Conservation (phyloP, 768 basidiomycete genomes). For the Psilocybe cyanescens region DNA sequence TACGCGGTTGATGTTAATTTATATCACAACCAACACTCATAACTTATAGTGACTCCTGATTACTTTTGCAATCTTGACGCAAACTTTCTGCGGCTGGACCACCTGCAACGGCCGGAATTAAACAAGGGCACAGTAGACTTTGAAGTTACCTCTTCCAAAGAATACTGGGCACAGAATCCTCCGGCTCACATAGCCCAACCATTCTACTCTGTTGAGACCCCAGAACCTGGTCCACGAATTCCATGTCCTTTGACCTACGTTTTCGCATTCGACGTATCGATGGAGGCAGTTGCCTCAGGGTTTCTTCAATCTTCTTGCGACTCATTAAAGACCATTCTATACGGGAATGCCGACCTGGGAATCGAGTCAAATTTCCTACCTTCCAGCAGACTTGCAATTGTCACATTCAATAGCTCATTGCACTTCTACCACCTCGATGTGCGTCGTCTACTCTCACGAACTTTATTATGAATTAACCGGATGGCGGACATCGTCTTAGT, state of each 20-base stretch:
- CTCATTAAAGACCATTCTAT: slow-evolving; percentile 65
- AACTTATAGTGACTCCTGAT: slow-evolving; percentile 63
- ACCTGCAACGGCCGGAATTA: slow-evolving; percentile 82
- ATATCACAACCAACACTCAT: slow-evolving; percentile 13
- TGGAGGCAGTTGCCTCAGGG: slow-evolving; percentile 67
- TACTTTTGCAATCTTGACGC: slow-evolving; percentile 88
- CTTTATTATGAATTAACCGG: slow-evolving; percentile 16
- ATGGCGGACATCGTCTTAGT: slow-evolving; percentile 37
- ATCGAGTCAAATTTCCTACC: slow-evolving; percentile 39
- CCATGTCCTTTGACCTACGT: slow-evolving; percentile 76
- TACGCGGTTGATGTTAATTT: slow-evolving; percentile 37
- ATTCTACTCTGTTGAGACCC: slow-evolving; percentile 56
- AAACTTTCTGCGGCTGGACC: slow-evolving; percentile 78
- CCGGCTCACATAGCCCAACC: slow-evolving; percentile 54
- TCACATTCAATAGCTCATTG: slow-evolving; percentile 80
- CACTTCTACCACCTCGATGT: slow-evolving; percentile 93
- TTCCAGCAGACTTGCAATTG: slow-evolving; percentile 69
- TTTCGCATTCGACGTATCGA: slow-evolving; percentile 88
- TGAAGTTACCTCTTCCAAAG: slow-evolving; percentile 58
- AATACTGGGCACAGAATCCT: slow-evolving; percentile 86
- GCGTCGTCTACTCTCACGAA: slow-evolving; percentile 33
- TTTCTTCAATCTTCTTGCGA: slow-evolving; percentile 70
- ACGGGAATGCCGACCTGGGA: slow-evolving; percentile 49
- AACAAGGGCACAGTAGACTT: slow-evolving; percentile 94
- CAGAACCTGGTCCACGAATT: slow-evolving; percentile 44